These are phyloP conservation scores for Termitomyces eurrhizus DNA, from an alignment of 768 basidiomycete species.

Conservation along the genomic window DNA sequence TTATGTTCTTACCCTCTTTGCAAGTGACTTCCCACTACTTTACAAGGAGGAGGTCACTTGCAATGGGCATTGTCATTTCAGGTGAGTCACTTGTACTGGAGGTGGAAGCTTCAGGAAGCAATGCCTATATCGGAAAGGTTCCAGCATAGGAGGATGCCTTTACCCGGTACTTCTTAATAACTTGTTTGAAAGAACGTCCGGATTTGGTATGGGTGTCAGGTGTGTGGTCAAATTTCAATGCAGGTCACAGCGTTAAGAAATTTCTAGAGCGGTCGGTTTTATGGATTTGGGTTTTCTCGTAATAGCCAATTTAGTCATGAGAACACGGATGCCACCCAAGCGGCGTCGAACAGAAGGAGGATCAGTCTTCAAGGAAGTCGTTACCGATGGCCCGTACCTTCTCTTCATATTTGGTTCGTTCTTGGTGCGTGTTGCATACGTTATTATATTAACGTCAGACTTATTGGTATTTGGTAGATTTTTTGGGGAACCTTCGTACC, in stretches of 20 bases:
- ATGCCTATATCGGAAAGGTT: slow-evolving; percentile 22
- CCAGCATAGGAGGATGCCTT: slow-evolving; percentile 46
- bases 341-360: slow-evolving; percentile 14
- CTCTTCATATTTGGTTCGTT: slow-evolving; percentile 39
- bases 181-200: slow-evolving; percentile 31
- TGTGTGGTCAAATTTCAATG: slow-evolving; percentile 20
- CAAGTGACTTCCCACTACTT: slow-evolving; percentile 56
- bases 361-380: slow-evolving; percentile 28
- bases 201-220: slow-evolving; percentile 43
- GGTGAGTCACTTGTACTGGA: slow-evolving; percentile 25
- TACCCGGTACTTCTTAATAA: slow-evolving; percentile 52
- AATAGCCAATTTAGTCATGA: slow-evolving; percentile 40
- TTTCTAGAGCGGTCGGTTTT: slow-evolving; percentile 38
- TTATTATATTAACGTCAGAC: not conserved
- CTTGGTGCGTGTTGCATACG: slow-evolving; percentile 20
- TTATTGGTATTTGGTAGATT: slow-evolving; percentile 18
- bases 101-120: not conserved
- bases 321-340: slow-evolving; percentile 33
- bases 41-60: slow-evolving; percentile 40
- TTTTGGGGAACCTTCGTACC: slow-evolving; percentile 51
- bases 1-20: slow-evolving; percentile 50
- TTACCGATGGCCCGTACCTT: slow-evolving; percentile 39
- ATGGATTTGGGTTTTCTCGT: slow-evolving; percentile 41
- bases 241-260: slow-evolving; percentile 17
- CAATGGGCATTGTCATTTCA: slow-evolving; percentile 52